Base-by-base conservation (phyloP, 2,329 filamentous ascomycete genomes). In the Taxawa tesnikishii region DNA sequence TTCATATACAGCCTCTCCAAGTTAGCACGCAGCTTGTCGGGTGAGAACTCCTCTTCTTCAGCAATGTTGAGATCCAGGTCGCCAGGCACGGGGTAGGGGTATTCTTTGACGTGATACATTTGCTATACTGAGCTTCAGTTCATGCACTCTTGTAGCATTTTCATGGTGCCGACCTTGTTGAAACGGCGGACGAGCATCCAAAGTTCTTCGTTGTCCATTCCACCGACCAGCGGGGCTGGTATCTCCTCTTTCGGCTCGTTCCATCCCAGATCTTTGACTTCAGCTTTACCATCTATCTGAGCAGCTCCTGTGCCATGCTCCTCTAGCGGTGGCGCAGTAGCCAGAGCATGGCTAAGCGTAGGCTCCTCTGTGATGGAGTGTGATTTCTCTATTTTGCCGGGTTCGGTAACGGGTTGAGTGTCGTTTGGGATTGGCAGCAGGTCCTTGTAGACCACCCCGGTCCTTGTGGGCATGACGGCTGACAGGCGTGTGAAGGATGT, bases 1-100 rank as follows among this genome's bases (percentile, higher is more conserved):
- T 79, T 83, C 68, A 84, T 85, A 51, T 92, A 92, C 8, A 90
- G 60, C 10, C 84, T 67, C 55, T 92, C 84, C 4, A 90, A 51
- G 32, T 80, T 84, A 3, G 77, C 73, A 8, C 83, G 69, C 27
- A 92, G 61, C 57, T 90, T 90, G 47, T 90, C 83, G 0, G 83
- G 83, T 0, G 79, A 83, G 51, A 90, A 90, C 36, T 87, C 79
- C 43, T 90, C 83, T 33, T 88, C 77, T 24, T 85, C 78, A 4
- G 82, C 77, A 34, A 83, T 78, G 43, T 85, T 83, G 37, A 92
- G 67, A 51, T 92, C 83, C 23, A 93, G 60, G 10, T 75, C 73
- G 5, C 79, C 80, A 1, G 79, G 67, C 1, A 71, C 65, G 6
- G 71, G 55, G 29, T 67, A 53, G 0, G 67, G 58, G 6, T 77